Conservation (phyloP, 2,329 filamentous ascomycete genomes). For the Coleophoma crateriformis region DNA sequence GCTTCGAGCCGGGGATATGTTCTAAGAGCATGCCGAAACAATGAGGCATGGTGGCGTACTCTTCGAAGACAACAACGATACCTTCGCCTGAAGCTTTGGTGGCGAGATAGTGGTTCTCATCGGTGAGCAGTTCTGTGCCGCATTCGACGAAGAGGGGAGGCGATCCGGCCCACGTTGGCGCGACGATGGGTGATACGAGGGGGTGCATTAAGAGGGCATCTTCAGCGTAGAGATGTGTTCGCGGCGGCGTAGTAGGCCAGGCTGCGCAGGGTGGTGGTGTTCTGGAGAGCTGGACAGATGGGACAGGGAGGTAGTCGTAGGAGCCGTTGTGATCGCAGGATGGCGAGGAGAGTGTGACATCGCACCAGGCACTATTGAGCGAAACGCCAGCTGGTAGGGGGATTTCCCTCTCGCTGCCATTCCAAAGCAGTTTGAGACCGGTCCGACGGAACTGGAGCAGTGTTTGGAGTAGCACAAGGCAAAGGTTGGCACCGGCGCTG, state of each 20-base stretch:
- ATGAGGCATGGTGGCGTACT: constrained; percentile 80
- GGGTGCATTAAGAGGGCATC: constrained; percentile 57
- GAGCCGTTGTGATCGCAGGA: constrained; percentile 44
- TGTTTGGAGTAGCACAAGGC: constrained; percentile 61
- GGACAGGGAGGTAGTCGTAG: constrained; percentile 59
- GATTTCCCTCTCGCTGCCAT: constrained; percentile 50
- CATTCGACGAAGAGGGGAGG: constrained; percentile 65
- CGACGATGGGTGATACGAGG: constrained; percentile 58
- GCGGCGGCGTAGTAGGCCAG: constrained; percentile 52
- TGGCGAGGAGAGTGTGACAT: constrained; percentile 59
- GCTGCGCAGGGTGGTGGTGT: constrained; percentile 41
- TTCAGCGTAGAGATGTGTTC: constrained; percentile 47
- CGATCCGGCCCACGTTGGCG: constrained; percentile 50
- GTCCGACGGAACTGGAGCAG: constrained; percentile 55
- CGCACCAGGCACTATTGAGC: constrained; percentile 64
- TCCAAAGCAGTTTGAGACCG: constrained; percentile 47
- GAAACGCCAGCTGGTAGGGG: constrained; percentile 63
- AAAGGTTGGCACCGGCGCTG: constrained; percentile 66
- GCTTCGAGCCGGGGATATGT: constrained; percentile 35
- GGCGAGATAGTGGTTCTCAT: constrained; percentile 60
- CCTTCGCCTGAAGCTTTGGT: constrained; percentile 48
- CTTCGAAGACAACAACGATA: constrained; percentile 58
- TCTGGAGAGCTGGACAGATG: constrained; percentile 23
- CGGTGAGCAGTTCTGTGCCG: constrained; percentile 67
- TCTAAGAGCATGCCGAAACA: constrained; percentile 59